phyloP scores from a whole-genome alignment of 495 filamentous ascomycete species.

The Melanomma pulvis-pyrius region DNA sequence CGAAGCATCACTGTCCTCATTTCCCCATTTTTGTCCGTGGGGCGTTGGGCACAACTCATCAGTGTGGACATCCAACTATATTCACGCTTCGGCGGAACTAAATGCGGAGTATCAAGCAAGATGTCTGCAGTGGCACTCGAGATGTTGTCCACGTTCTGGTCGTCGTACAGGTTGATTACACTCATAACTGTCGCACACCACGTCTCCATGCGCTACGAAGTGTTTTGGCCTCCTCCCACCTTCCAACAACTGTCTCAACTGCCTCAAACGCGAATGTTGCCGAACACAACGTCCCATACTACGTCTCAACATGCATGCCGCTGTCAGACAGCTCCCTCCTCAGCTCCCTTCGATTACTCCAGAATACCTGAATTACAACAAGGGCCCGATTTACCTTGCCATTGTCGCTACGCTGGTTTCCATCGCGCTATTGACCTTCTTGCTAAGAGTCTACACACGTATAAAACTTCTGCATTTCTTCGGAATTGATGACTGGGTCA shows the following conservation, averaged over 20 bases:
- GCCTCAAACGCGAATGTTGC: background rate
- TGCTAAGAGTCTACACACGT: conserved; percentile 12
- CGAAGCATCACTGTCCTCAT: background rate
- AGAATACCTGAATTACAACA: conserved; percentile 1
- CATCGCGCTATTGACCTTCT: conserved; percentile 12
- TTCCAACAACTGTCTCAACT: background rate
- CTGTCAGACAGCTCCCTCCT: background rate
- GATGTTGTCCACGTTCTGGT: conserved; percentile 3
- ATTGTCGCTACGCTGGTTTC: conserved; percentile 14
- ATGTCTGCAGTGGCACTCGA: background rate
- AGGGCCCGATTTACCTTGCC: conserved; percentile 2
- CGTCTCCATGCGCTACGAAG: background rate
- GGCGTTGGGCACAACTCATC: background rate
- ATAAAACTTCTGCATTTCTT: conserved; percentile 12
- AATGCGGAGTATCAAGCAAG: background rate
- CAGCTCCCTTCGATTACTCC: background rate
- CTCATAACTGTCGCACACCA: conserved; percentile 1
- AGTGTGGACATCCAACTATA: background rate
- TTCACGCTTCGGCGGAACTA: background rate
- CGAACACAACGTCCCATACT: background rate
- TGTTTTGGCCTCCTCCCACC: background rate
- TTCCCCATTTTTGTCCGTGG: background rate
- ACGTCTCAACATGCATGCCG: background rate
- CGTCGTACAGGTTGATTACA: background rate
- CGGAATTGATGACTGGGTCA: conserved; percentile 13